Base-by-base conservation (phyloP, 805 yeast species). In the Dipodascopsis tothii region DNA sequence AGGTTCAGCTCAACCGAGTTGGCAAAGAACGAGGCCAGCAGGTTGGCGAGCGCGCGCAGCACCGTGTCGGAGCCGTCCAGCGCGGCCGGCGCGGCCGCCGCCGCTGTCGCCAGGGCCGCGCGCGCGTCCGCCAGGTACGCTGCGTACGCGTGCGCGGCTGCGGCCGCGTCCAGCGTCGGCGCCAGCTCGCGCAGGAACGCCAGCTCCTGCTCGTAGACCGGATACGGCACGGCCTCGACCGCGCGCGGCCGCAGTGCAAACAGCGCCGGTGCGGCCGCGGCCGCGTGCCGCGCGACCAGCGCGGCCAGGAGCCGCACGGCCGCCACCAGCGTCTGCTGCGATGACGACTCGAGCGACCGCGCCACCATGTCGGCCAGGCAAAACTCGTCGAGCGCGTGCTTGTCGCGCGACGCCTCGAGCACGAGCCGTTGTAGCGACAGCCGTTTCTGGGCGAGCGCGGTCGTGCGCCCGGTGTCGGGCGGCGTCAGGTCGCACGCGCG, bases 1-100 rank as follows among this genome's bases (percentile, higher is more conserved):
- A 60, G 38, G 39, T 60, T 60, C 21, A 56, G 44, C n/a, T 59
- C 60, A 19, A 50, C 50, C 11, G 55, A 35, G 44, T 60, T 60
- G 9, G 54, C 50, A 32, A 50, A 59, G 37, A 54, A 59, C 16
- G 23, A 22, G 2, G 43, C 16, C 3, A 54, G 27, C 23, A 50
- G 37, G 14, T 30, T 20, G 3, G 19, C 21, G 22, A 11, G 6
- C 19, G 32, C 5, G n/a, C 6, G 20, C 5, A 20, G 19, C 9
- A 37, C 14, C 28, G n/a, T 23, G 3, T 33, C 38, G 16, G 56
- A 53, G 5, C 37, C 16, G 19, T 33, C 47, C 18, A 35, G 38
- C 16, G 50, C 52, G 4, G 56, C 36, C 28, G 45, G 50, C 2
- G 50, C 21, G 14, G 37, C 18, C 4, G 20, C 28, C 22, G 51